Percentiles rank a stretch among this genome's conserved stretches.
These are phyloP conservation scores for Macadamia tetraphylla DNA, from an alignment of 164 flowering plant genomes.

Conservation along the genomic window DNA sequence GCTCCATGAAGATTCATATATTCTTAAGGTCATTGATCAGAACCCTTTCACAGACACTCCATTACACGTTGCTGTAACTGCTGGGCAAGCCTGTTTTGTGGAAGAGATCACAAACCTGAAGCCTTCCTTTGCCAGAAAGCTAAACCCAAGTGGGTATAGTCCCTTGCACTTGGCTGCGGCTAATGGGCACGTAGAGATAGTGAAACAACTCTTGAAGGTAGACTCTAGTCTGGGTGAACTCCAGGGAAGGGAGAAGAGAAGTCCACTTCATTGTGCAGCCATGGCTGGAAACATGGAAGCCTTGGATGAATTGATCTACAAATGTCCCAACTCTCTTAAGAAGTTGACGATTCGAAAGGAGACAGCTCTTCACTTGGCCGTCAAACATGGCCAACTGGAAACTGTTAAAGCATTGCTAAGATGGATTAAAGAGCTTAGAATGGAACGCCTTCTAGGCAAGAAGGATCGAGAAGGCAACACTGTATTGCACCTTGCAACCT, in stretches of 20 bases:
- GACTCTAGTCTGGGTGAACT: not conserved
- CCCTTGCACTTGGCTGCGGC: not conserved
- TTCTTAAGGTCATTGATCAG: no score
- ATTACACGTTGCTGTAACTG: not conserved
- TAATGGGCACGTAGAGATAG: not conserved
- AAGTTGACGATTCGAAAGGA: not conserved
- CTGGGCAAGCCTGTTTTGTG: not conserved
- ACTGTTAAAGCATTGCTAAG: no score
- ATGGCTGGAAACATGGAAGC: not conserved
- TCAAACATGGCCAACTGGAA: not conserved
- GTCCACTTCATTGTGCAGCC: not conserved
- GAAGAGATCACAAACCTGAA: not conserved
- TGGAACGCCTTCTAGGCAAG: not conserved
- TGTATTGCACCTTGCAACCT: not conserved
- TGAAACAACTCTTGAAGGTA: not conserved
- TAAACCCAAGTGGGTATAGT: not conserved
- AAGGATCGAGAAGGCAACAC: slow-evolving; percentile 4
- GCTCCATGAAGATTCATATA: no score
- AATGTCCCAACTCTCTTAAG: not conserved
- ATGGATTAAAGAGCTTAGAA: no score
- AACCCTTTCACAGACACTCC: not conserved
- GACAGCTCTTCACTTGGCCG: not conserved
- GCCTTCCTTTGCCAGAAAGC: not conserved
- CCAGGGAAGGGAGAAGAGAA: not conserved
- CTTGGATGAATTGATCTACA: not conserved